These are phyloP conservation scores for Cladosporium oxysporum DNA, from an alignment of 2,329 filamentous ascomycete genomes.

Conservation along the genomic window DNA sequence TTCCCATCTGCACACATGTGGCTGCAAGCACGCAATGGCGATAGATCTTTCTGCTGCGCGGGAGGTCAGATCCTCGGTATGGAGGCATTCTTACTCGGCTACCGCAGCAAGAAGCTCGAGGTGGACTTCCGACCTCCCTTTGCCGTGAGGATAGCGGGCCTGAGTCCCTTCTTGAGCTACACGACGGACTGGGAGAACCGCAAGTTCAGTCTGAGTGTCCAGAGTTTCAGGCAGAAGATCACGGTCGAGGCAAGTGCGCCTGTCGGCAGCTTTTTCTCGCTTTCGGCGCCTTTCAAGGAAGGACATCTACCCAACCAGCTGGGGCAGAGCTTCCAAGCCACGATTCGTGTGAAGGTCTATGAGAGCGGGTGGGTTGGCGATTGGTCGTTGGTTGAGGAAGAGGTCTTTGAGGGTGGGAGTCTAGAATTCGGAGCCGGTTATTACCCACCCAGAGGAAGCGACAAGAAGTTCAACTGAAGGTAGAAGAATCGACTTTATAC, in stretches of 20 bases:
- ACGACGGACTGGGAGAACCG: constrained; percentile 44
- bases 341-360: constrained; percentile 45
- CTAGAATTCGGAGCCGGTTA: constrained; percentile 54
- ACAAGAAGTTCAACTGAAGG: constrained; percentile 39
- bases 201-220: constrained; percentile 41
- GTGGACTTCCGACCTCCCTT: constrained; percentile 50
- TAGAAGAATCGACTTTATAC: neutral
- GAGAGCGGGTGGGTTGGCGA: constrained; percentile 41
- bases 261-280: constrained; percentile 47
- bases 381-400: constrained; percentile 45
- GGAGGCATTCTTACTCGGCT: constrained; percentile 51
- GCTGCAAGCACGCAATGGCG: constrained; percentile 40
- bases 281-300: constrained; percentile 49
- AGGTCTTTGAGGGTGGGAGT: constrained; percentile 46
- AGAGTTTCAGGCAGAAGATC: constrained; percentile 45
- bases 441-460: constrained; percentile 45
- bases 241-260: constrained; percentile 45
- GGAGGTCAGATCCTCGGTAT: constrained; percentile 44
- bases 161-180: constrained; percentile 48
- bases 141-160: constrained; percentile 39
- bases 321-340: constrained; percentile 50
- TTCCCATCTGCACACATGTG: constrained; percentile 50
- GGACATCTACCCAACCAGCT: constrained; percentile 49
- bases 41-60: constrained; percentile 37
- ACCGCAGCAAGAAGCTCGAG: constrained; percentile 41